Base-by-base conservation (phyloP, 306 rosid species). In the Quercus suber region DNA sequence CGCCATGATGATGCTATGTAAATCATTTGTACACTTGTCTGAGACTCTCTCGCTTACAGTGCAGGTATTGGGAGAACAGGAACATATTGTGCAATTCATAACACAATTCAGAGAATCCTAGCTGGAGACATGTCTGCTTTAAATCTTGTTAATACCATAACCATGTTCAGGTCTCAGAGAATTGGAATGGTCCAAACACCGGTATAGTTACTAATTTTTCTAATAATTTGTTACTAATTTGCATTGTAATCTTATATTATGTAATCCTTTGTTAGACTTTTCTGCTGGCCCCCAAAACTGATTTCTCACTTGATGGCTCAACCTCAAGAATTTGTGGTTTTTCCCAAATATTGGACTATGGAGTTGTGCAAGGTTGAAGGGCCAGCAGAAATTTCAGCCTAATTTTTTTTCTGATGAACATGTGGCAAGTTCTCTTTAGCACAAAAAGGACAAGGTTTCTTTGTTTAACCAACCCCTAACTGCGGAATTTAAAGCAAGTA, bases 41-140 rank as follows among this genome's bases (percentile, higher is more conserved):
- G 93, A 90, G 89, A 86, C 73, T 74, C 73, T 27, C 6, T 37
- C 41, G 77, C 78, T 9, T 81, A 85, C 98, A 94, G 99, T 90
- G 99, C 99, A 95, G 97, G 98, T 76, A 93, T 93, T 82, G 99
- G 98, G 79, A 93, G 99, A 82, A 95, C 96, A 6, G 97, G 99
- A 84, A 86, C 97, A 74, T 95, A 91, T 88, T 95, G 99, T 78
- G 64, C 96, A 71, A 87, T 95, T 82, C 98, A 95, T 81, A 92
- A 89, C 84, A 91, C 99, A 64, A 75, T 95, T 85, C 97, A 93
- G 83, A 93, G 94, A 83, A 93, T 95, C 86, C 90, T 95, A 72
- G 82, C 85, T 19, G 98, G 97, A 80, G 99, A 93, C 85, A 88
- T 86, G 94, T 90, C 96, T 84, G 97, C 98, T 69, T 82, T 93